Evolutionary conservation across 106 monocot species (phyloP).

Genomic region (Acanthochlamys bracteata): DNA sequence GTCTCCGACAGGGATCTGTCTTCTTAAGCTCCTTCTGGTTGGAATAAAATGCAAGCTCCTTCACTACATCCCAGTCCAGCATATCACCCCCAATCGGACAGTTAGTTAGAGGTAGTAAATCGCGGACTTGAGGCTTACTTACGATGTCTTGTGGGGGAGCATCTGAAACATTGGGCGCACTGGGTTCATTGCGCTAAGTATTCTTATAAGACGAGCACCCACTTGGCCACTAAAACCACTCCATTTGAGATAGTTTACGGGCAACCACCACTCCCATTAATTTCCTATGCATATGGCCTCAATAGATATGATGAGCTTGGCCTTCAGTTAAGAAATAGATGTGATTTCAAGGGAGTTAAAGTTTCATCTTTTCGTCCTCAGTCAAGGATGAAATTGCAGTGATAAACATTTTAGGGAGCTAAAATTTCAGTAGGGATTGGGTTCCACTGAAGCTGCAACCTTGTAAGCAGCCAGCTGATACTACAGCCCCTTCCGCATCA

Average conservation of each 20-base stretch:
- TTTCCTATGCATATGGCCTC: not conserved
- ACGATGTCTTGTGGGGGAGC: not conserved
- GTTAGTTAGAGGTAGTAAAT: constrained; percentile 18
- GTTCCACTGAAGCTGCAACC: not conserved
- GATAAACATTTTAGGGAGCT: not conserved
- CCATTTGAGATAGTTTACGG: constrained; percentile 18
- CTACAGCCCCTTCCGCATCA: not conserved
- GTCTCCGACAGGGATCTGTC: constrained; percentile 3
- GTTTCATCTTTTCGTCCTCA: not conserved
- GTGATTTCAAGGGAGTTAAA: not conserved
- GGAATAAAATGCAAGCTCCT: not conserved
- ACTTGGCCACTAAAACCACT: not conserved
- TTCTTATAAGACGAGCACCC: constrained; percentile 11
- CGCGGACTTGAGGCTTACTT: constrained; percentile 13
- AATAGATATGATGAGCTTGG: not conserved
- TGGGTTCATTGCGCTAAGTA: constrained; percentile 4
- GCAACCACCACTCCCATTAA: not conserved
- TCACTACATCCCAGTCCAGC: not conserved
- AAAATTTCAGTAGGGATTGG: not conserved
- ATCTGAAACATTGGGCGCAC: constrained; percentile 4
- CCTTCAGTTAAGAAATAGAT: not conserved
- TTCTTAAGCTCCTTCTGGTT: constrained; percentile 12
- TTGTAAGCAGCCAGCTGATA: not conserved
- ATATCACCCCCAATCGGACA: constrained; percentile 21
- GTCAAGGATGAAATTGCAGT: not conserved